A percentile compares a stretch with the other conserved stretches of the same genome.
phyloP scores from a whole-genome alignment of 768 basidiomycete genomes.

The Lactarius evosmus region DNA sequence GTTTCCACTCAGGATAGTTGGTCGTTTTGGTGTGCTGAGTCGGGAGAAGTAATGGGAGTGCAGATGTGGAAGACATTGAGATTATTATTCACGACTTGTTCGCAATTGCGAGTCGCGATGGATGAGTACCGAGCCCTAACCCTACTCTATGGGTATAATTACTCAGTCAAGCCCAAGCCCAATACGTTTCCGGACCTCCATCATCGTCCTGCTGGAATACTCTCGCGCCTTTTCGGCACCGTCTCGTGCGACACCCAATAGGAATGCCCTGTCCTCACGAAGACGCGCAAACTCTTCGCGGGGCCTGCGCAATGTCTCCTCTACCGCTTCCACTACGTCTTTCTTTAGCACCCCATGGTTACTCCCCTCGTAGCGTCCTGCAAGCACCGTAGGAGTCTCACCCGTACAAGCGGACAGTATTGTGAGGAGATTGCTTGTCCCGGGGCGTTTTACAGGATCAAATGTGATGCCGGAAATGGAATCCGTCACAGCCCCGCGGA shows the following conservation, averaged over 20 bases:
- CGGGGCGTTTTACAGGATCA: constrained; percentile 77
- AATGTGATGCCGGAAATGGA: constrained; percentile 71
- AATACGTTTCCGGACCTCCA: constrained; percentile 60
- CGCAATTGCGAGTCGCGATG: not conserved
- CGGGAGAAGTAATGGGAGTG: constrained; percentile 58
- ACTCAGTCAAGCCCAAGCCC: constrained; percentile 52
- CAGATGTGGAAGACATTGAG: constrained; percentile 1
- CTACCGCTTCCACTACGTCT: constrained; percentile 71
- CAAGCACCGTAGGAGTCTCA: constrained; percentile 44
- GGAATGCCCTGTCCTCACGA: constrained; percentile 53
- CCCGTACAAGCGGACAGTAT: constrained; percentile 75
- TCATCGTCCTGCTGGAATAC: constrained; percentile 61
- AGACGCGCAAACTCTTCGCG: constrained; percentile 67
- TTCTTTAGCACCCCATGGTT: constrained; percentile 69
- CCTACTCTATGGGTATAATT: not conserved
- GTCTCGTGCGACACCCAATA: constrained; percentile 56
- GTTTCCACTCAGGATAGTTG: constrained; percentile 68
- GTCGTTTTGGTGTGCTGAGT: constrained; percentile 37
- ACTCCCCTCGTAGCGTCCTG: constrained; percentile 48
- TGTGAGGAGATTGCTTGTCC: constrained; percentile 74
- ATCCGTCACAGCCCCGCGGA: constrained; percentile 84
- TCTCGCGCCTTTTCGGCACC: constrained; percentile 64
- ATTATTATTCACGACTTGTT: not conserved
- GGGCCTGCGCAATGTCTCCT: constrained; percentile 60
- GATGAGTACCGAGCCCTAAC: not conserved